Conservation (phyloP, 2,329 filamentous ascomycete species). For the Paracamarosporium sp. region DNA sequence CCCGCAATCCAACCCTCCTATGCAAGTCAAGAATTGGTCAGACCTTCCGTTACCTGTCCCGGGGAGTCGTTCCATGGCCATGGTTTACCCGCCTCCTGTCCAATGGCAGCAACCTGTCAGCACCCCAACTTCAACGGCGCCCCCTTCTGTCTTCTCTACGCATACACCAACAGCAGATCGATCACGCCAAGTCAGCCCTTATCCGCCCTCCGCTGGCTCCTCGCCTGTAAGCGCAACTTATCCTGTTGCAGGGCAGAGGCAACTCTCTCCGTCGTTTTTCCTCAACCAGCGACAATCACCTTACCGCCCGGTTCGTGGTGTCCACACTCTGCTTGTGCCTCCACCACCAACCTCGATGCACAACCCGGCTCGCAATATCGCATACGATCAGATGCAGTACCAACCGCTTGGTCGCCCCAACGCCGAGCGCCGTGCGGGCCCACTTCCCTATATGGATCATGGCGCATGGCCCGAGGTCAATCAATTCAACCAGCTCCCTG, state of each 20-base stretch:
- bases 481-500: constrained; percentile 47
- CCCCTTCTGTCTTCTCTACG: constrained; percentile 31
- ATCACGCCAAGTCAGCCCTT: constrained; percentile 61
- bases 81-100: constrained; percentile 70
- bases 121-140: constrained; percentile 40
- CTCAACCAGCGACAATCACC: constrained; percentile 88
- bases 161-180: constrained; percentile 41
- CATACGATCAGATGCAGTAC: constrained; percentile 59
- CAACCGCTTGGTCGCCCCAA: constrained; percentile 56
- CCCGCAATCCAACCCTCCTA: constrained; percentile 35
- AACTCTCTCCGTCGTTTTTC: constrained; percentile 86
- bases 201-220: constrained; percentile 59
- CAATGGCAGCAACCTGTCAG: constrained; percentile 57
- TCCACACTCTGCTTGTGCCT: constrained; percentile 89
- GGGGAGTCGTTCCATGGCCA: constrained; percentile 74
- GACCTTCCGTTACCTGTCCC: constrained; percentile 58
- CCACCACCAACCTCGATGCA: constrained; percentile 82
- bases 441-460: constrained; percentile 52
- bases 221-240: constrained; percentile 77
- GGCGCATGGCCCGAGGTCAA: constrained; percentile 46
- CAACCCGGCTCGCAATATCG: constrained; percentile 51
- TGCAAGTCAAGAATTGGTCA: constrained; percentile 49
- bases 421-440: constrained; percentile 53
- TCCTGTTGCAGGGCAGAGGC: constrained; percentile 67
- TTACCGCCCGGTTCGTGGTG: constrained; percentile 87